Evolutionary conservation across 2,329 filamentous ascomycete species (phyloP), one percentile per base, ranked within the genome.

Genomic region (Apiospora saccharicola): DNA sequence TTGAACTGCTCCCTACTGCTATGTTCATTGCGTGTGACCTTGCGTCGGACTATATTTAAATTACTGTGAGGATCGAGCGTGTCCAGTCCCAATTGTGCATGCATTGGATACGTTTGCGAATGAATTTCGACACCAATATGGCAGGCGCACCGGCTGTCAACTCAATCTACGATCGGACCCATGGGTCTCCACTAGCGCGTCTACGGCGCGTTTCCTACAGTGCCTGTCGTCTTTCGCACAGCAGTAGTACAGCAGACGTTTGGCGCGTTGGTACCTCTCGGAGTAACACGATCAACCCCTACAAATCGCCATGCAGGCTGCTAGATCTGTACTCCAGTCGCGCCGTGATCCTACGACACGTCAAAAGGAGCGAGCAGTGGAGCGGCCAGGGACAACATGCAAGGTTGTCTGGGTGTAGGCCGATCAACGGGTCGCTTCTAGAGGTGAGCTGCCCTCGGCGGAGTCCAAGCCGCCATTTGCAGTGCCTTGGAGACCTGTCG

Each of bases 121-220:
- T 57, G 51, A 57, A 4, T 57, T 57, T 57, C 6, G 51, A 57
- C 51, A 34, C 26, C 26, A 13, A 19, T 8, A 14, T 30, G 26
- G 51, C 26, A 14, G 53, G 7, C 30, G 7, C 53, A 37, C 10
- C 26, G 51, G 51, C 51, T 22, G 51, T 57, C 51, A 57, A 12
- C 53, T 61, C 53, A 1, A 61, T 34, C 53, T 61, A 61, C 53
- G 6, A 10, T 61, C 53, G 53, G 53, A 34, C 16, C 51, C 26
- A 61, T 3, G 53, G 16, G 16, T 10, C 53, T 61, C 53, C 53
- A 34, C 53, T 37, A 61, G 19, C 53, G 53, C 53, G 53, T 61
- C 53, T 61, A 61, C 53, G 53, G 53, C 53, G 53, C 53, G 53
- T 37, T 61, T 61, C 53, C 26, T 61, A 61, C 26, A 61, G 53